Base-by-base conservation (phyloP, 1,139 yeast species). In the Zygosaccharomyces sapae region DNA sequence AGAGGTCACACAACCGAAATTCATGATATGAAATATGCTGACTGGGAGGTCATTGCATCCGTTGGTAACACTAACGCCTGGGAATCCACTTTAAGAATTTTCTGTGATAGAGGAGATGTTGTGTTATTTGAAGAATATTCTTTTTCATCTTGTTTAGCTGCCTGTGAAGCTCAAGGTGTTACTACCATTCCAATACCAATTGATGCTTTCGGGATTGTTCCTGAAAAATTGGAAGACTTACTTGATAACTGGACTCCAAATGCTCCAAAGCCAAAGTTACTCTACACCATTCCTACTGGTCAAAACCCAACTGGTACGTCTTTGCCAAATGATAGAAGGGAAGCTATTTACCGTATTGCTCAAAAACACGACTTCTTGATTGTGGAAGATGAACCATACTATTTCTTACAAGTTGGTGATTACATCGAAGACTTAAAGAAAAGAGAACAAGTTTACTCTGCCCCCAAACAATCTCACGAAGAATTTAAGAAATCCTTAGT, bases 231-330 rank as follows among this genome's bases (percentile, higher is more conserved):
- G 51, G 90, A 75, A 19, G 69, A 70, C 40, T 72, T 80, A 52
- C 75, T 90, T 65, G 79, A 75, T 55, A 73, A 76, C 59, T 89
- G 97, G 97, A 78, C 76, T 20, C 77, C 80, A 5, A 74, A 71
- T 60, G 66, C 81, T 67, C 64, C 85, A 74, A 77, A 76, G 66
- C 94, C 95, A 52, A 86, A 83, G 68, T 72, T 89, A 48, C 75
- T 89, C 55, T 89, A 89, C 75, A 83, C 90, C 40, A 86, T 89
- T 59, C 82, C 89, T 54, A 88, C 96, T 9, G 97, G 97, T 46
- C 97, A 90, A 72, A 90, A 90, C 73, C 97, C 97, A 52, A 87
- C 96, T 29, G 97, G 97, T 29, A 79, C 94, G 6, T 83, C 88
- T 30, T 74, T 89, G 60, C 74, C 84, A 39, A 71, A 63, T 19